Conservation (phyloP, 441 rosid genomes). For the Lepidium campestre region DNA sequence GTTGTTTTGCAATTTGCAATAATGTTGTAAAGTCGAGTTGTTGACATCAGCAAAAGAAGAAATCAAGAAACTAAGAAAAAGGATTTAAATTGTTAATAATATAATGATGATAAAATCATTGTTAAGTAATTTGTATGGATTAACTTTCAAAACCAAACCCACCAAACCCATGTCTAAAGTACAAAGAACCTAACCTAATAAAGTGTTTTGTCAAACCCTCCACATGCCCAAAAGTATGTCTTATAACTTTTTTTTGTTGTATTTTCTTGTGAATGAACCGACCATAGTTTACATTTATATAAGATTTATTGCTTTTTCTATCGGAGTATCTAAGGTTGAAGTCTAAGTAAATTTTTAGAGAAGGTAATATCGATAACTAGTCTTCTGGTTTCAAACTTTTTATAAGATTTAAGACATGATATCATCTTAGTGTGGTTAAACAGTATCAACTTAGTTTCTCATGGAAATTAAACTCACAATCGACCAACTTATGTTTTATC, state of each 20-base stretch:
- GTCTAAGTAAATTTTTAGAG: no score
- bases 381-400: no score
- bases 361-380: no score
- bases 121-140: constrained; percentile 17
- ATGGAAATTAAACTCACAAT: no score
- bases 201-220: constrained; percentile 48
- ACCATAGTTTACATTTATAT: background rate
- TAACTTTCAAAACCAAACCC: constrained; percentile 36
- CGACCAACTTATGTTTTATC: no score
- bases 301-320: background rate
- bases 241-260: constrained; percentile 14
- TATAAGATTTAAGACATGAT: no score
- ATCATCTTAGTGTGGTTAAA: no score
- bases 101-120: constrained; percentile 26
- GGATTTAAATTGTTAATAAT: background rate
- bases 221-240: constrained; percentile 55
- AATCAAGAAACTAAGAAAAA: constrained; percentile 6
- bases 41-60: constrained; percentile 11
- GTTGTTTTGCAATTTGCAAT: constrained; percentile 13
- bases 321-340: no score
- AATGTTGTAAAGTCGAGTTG: constrained; percentile 10
- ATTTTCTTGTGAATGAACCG: constrained; percentile 5
- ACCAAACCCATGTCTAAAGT: constrained; percentile 46
- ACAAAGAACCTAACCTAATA: constrained; percentile 29
- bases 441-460: no score